A percentile compares a stretch with the other conserved stretches of the same genome.
Evolutionary conservation across 192 early-diverging fungal genomes (phyloP).

Genomic region (Spizellomyces punctatus): DNA sequence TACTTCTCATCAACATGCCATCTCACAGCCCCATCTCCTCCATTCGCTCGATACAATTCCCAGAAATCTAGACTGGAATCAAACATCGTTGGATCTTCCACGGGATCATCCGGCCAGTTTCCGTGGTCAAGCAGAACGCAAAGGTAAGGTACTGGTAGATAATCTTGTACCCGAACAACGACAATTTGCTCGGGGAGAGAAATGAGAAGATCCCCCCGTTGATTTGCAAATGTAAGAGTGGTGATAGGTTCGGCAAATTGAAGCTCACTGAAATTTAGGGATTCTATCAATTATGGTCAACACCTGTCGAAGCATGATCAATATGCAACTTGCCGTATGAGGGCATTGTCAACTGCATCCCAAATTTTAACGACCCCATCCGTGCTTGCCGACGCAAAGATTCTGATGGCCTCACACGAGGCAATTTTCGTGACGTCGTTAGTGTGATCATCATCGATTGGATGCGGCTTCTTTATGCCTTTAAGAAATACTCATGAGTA

Average conservation of each 20-base stretch:
- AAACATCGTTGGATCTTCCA: slow-evolving; percentile 49
- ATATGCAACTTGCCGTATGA: slow-evolving; percentile 34
- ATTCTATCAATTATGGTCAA: not conserved
- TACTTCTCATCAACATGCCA: slow-evolving; percentile 41
- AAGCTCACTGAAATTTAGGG: slow-evolving; percentile 42
- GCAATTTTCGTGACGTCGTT: slow-evolving; percentile 34
- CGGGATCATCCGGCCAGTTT: slow-evolving; percentile 44
- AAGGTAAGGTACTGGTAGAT: slow-evolving; percentile 43
- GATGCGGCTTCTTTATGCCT: slow-evolving; percentile 31
- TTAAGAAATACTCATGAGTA: not conserved
- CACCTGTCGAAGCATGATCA: not conserved
- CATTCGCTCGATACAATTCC: slow-evolving; percentile 37
- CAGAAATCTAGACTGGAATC: slow-evolving; percentile 54
- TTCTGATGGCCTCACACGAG: slow-evolving; percentile 7
- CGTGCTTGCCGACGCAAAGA: slow-evolving; percentile 44
- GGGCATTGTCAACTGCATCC: slow-evolving; percentile 40
- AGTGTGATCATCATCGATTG: slow-evolving; percentile 51
- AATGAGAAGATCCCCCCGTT: slow-evolving; percentile 49
- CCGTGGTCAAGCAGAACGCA: slow-evolving; percentile 25
- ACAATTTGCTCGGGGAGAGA: slow-evolving; percentile 46
- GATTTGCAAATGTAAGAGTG: slow-evolving; percentile 45
- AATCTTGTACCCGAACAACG: slow-evolving; percentile 51
- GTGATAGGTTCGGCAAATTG: slow-evolving; percentile 50
- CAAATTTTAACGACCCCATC: slow-evolving; percentile 57
- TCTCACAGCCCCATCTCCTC: slow-evolving; percentile 24